Base-by-base conservation (phyloP, 192 early-diverging fungal genomes). In the Oehlia diaphana region DNA sequence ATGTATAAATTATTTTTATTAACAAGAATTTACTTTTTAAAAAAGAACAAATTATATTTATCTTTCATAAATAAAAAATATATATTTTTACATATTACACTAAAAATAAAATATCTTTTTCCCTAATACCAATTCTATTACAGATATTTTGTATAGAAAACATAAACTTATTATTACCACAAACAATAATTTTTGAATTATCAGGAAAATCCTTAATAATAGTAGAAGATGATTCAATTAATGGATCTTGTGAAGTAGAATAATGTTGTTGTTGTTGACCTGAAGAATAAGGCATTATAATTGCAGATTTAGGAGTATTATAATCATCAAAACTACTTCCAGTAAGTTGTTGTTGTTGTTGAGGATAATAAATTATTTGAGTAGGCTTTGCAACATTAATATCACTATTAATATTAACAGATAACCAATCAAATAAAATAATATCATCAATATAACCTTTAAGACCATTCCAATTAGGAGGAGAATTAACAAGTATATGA, bases 401-500 rank as follows among this genome's bases (percentile, higher is more conserved):
- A 58, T 0, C 2, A 19, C 21, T 58, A 58, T 58, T 58, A 21
- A 58, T 21, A 3, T 58, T 58, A 4, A 0, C 6, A 19, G 8
- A 23, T 44, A 72, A 44, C 71, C 71, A 72, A 28, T 44, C 23
- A 16, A 42, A 50, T 50, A 72, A 50, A 7, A 72, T 50, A 47
- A 33, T 12, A 72, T 44, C 49, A 72, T 28, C 49, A 44, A 72
- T 47, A n/a, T 72, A n/a, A 21, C 47, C 47, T 31, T 16, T 26
- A 12, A 44, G 39, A 23, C 71, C 42, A 26, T 72, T 16, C 71
- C 71, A 72, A 21, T 26, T 0, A 9, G 16, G 4, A 39, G 71
- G 71, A n/a, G 71, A 21, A 44, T n/a, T 72, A 28, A 13, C 3
- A 21, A 72, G 10, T 28, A 72, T 47, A 31, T 44, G 37, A 50